Evolutionary conservation across 2,329 filamentous ascomycete species (phyloP), one percentile per base, ranked within the genome.

Genomic region (Colletotrichum sp.): DNA sequence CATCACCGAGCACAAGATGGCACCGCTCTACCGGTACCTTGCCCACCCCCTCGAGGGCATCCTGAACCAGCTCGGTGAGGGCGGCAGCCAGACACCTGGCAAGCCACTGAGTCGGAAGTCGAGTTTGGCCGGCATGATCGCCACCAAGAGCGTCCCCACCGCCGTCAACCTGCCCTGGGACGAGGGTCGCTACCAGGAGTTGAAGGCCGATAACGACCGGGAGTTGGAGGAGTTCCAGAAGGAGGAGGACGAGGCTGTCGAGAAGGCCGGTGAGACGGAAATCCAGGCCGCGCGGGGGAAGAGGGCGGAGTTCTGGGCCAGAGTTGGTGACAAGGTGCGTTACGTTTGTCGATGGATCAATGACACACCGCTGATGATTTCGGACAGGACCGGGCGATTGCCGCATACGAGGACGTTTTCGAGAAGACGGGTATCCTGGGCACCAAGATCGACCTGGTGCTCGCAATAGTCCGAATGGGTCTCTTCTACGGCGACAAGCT

Each of bases 341-440:
- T 36, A 28, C 30, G 13, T 13, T 26, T 28, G 7, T 8, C 9
- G 12, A 5, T 10, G 6, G 6, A n/a, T 55, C 0, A 4, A 49
- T 26, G 6, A 13, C 70, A 83, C 75, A 81, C 77, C 24, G 1
- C 28, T 28, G 44, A 52, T 52, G 3, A 52, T 52, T 13, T 0
- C 16, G 18, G 74, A 72, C 82, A 98, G 96, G 97, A 99, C 85
- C 97, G 97, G 90, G 95, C 97, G 24, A 95, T 99, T 82, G 92
- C 95, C 75, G 94, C 95, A 70, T 98, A 96, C 88, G 97, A 99
- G 89, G 93, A 93, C 81, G 92, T 99, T 71, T 95, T 98, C 80
- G 96, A 99, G 84, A 98, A 98, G 90, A 99, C 96, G n/a, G 95
- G 96, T 78, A 95, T 98, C 80, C 91, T 99, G 77, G 97, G 96